phyloP scores from a whole-genome alignment of 2,329 filamentous ascomycete species.

The Sphaerulina musiva region DNA sequence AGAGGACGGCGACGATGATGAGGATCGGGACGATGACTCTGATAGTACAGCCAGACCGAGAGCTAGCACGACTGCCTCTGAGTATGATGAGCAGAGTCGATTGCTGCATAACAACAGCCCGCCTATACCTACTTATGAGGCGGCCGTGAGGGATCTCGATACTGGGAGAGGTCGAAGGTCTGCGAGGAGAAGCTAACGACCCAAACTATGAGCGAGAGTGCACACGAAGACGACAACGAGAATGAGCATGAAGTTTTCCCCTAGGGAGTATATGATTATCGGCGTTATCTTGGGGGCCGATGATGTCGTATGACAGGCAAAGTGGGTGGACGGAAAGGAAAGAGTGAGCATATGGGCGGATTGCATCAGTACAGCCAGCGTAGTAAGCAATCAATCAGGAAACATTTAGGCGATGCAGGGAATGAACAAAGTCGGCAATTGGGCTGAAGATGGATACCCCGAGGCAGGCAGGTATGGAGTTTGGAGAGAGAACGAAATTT shows the following conservation, averaged over 20 bases:
- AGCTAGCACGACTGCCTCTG: conserved; percentile 14
- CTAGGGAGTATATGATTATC: background rate
- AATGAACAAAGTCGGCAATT: background rate
- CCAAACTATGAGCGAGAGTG: background rate
- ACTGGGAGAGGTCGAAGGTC: conserved; percentile 27
- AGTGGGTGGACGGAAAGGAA: background rate
- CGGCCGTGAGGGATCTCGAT: conserved; percentile 50
- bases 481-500: no score
- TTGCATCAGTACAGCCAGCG: conserved; percentile 10
- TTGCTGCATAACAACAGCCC: conserved; percentile 38
- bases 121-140: conserved; percentile 77
- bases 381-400: conserved; percentile 3
- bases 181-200: conserved; percentile 13
- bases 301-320: background rate
- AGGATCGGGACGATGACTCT: conserved; percentile 6
- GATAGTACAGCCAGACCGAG: conserved; percentile 24
- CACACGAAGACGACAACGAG: conserved; percentile 14
- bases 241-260: conserved; percentile 3
- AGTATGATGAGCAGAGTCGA: conserved; percentile 11
- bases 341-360: conserved; percentile 3
- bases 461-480: background rate
- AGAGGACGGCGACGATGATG: conserved; percentile 18
- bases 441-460: background rate
- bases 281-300: background rate
- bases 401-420: background rate